Evolutionary conservation across 352 stramenopile genomes (phyloP).

Genomic region (Globisporangium camurandrum): DNA sequence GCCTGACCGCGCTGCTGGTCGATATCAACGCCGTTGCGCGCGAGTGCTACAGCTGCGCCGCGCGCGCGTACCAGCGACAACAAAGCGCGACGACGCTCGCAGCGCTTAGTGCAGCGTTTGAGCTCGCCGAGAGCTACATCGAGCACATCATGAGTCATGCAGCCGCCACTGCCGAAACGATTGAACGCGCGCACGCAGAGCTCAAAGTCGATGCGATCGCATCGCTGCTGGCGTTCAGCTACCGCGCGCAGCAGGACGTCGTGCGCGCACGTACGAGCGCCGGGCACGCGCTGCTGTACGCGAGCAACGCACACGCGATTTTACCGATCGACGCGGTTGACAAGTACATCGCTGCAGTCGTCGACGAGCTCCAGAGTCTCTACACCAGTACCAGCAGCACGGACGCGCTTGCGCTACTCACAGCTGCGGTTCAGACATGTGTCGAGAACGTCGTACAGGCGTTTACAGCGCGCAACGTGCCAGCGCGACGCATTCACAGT

Average conservation of each 20-base stretch:
- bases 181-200: constrained; percentile 31
- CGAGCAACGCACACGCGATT: constrained; percentile 16
- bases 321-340: constrained; percentile 23
- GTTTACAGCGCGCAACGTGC: constrained; percentile 25
- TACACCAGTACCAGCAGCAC: not conserved
- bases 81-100: constrained; percentile 31
- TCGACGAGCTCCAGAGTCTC: constrained; percentile 26
- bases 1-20: constrained; percentile 28
- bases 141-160: constrained; percentile 58
- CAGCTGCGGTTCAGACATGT: too few relatives aligned
- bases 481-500: constrained; percentile 12
- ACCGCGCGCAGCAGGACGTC: constrained; percentile 24
- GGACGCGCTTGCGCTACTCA: constrained; percentile 26
- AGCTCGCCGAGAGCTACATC: constrained; percentile 43
- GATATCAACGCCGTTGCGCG: constrained; percentile 58
- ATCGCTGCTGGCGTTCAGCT: constrained; percentile 52
- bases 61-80: constrained; percentile 38
- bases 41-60: constrained; percentile 52
- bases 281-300: constrained; percentile 51
- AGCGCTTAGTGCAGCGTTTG: constrained; percentile 36
- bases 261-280: constrained; percentile 26
- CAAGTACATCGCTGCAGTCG: constrained; percentile 40
- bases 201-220: constrained; percentile 54
- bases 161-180: constrained; percentile 13
- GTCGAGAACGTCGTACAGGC: constrained; percentile 27